Conservation (phyloP, 345 rosid species). For the Hypericum androsaemum region DNA sequence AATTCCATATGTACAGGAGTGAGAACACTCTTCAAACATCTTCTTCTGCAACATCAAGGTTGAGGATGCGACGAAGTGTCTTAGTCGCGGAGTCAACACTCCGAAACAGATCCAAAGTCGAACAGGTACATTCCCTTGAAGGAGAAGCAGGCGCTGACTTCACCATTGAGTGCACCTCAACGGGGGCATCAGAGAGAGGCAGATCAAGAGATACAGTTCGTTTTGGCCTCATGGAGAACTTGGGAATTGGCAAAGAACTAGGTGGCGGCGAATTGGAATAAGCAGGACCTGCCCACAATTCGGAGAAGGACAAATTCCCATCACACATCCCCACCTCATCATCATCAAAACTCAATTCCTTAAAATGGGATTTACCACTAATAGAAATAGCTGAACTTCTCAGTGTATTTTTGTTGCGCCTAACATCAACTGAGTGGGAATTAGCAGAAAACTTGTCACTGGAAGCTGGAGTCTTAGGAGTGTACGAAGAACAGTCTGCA, state of each 20-base stretch:
- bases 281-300: conserved; percentile 97
- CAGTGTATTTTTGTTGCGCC: conserved; percentile 4
- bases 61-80: conserved; percentile 90
- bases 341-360: conserved; percentile 20
- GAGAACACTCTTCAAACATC: conserved; percentile 27
- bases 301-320: conserved; percentile 38
- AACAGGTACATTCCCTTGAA: conserved; percentile 36
- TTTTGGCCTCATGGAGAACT: conserved; percentile 58
- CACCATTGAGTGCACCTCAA: conserved; percentile 37
- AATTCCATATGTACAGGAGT: conserved; percentile 43
- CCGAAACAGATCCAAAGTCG: conserved; percentile 33
- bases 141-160: conserved; percentile 94
- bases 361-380: conserved; percentile 16
- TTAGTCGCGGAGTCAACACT: conserved; percentile 69
- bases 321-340: conserved; percentile 13
- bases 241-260: conserved; percentile 86
- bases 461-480: conserved; percentile 25
- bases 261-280: conserved; percentile 96
- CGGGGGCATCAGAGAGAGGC: conserved; percentile 24
- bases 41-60: conserved; percentile 56
- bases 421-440: conserved; percentile 11
- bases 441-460: neutral
- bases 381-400: conserved; percentile 55
- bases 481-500: conserved; percentile 16
- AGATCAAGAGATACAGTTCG: conserved; percentile 54